Base-by-base conservation (phyloP, 2,329 filamentous ascomycete genomes). In the Scytalidium lignicola region DNA sequence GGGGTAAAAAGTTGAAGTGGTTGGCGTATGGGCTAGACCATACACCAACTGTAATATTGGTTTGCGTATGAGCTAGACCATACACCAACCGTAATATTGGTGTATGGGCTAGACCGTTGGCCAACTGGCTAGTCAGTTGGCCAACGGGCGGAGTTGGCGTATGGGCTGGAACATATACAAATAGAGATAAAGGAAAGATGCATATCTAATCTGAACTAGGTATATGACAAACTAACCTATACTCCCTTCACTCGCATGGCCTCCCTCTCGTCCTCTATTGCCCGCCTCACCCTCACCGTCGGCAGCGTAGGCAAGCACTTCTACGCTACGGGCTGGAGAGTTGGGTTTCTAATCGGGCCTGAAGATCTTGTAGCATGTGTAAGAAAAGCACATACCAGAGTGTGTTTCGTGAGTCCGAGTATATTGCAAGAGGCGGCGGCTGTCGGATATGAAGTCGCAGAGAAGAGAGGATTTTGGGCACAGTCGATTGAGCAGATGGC, bases 271-370 rank as follows among this genome's bases (percentile, higher is more conserved):
- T 71, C 73, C 0, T 72, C 76, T 44, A 67, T 76, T 29, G 71
- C 68, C 4, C 66, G 62, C 29, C 67, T 74, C 53, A 77, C 74
- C 1, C 61, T 78, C 13, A 77, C 74, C 1, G 74, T 78, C 12
- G 74, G 74, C 29, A 74, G 70, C 2, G 74, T 70, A n/a, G 74
- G 74, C 48, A 78, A 78, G 67, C 72, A 71, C 62, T 76, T 78
- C 61, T 77, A 76, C 54, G 68, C 67, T 13, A 77, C 74, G 0
- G 74, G 74, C 43, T 78, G 74, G 74, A 65, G 75, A 48, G 74
- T 78, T 0, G 74, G 74, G 43, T 78, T 72, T 67, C 61, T 78
- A 41, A 76, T 78, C 45, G 74, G 74, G 1, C 74, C 73, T 0
- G 70, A 75, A 56, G 69, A 78, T 48, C 62, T 78, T 44, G 76